phyloP scores from a whole-genome alignment of 2,329 filamentous ascomycete species.

The Nigrospora osmanthi region DNA sequence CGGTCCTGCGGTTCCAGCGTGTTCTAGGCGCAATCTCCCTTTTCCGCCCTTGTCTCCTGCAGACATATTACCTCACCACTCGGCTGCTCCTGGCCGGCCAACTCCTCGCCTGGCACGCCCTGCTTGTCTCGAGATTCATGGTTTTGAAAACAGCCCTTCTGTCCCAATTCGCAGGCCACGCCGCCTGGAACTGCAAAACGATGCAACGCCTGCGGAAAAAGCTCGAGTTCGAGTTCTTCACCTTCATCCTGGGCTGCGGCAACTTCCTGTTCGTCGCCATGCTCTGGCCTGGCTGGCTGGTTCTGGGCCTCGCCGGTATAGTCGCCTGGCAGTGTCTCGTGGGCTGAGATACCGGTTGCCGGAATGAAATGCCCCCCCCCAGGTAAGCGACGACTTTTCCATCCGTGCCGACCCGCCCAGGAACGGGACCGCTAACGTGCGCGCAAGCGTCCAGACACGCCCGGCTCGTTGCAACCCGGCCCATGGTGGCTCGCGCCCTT shows the following conservation, averaged over 20 bases:
- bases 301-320: conserved; percentile 31
- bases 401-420: too few species aligned
- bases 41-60: conserved; percentile 18
- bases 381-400: too few species aligned
- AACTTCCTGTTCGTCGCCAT: conserved; percentile 40
- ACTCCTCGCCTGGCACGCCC: conserved; percentile 19
- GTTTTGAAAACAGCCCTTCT: conserved; percentile 1
- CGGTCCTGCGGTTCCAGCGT: conserved; percentile 26
- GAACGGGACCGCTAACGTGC: too few species aligned
- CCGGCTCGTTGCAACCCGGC: too few species aligned
- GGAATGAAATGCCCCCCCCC: conserved; percentile 13
- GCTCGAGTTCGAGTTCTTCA: conserved; percentile 43
- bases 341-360: too few species aligned
- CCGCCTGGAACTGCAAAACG: conserved; percentile 26
- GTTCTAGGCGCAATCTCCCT: conserved; percentile 21
- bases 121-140: conserved; percentile 15
- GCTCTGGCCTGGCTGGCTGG: conserved; percentile 51
- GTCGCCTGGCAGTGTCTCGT: conserved; percentile 22
- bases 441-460: too few species aligned
- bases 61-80: conserved; percentile 20
- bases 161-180: conserved; percentile 11
- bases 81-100: conserved; percentile 18
- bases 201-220: conserved; percentile 31
- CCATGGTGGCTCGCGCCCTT: too few species aligned
- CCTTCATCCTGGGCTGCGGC: conserved; percentile 40